phyloP scores from a whole-genome alignment of 345 rosid species.

The Populus tremula region DNA sequence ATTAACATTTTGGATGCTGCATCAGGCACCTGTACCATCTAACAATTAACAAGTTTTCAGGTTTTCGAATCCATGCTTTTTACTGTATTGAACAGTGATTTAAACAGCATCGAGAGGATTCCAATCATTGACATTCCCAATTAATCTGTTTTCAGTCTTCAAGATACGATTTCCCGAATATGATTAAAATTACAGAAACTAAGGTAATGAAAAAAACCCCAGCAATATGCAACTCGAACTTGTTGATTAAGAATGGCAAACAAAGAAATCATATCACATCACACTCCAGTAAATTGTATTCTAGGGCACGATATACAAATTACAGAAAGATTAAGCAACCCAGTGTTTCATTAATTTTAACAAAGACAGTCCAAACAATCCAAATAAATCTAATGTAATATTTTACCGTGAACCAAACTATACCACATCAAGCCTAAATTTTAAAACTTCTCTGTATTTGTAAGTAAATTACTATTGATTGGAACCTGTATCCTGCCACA shows the following conservation, averaged over 20 bases:
- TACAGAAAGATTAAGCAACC: too few relatives aligned
- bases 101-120: too few relatives aligned
- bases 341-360: too few relatives aligned
- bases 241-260: too few relatives aligned
- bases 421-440: background rate
- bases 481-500: conserved; percentile 67
- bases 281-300: too few relatives aligned
- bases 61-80: too few relatives aligned
- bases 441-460: background rate
- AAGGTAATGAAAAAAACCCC: background rate
- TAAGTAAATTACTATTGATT: conserved; percentile 22
- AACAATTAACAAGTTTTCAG: too few relatives aligned
- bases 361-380: background rate
- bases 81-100: too few relatives aligned
- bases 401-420: background rate
- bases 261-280: too few relatives aligned
- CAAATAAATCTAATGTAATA: background rate
- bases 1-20: background rate
- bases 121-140: background rate
- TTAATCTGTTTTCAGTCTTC: background rate
- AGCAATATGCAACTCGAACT: background rate
- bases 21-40: background rate
- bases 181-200: background rate
- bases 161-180: background rate
- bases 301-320: too few relatives aligned